Evolutionary conservation across 2,329 filamentous ascomycete species (phyloP).

Genomic region (Dactylellina cionopaga): DNA sequence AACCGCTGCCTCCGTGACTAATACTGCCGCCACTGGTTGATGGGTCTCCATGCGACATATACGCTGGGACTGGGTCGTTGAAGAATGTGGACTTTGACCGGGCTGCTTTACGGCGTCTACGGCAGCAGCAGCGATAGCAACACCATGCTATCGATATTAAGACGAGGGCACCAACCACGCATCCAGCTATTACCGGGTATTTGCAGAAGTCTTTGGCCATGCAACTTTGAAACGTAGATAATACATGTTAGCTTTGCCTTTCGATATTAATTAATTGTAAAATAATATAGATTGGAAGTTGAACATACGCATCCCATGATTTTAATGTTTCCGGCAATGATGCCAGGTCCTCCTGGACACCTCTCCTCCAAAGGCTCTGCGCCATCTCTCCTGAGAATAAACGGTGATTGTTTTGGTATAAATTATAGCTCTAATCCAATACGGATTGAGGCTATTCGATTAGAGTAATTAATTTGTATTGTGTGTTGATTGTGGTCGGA

Average conservation of each 20-base stretch:
- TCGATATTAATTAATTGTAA: not conserved
- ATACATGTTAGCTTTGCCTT: not conserved
- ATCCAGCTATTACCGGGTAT: constrained; percentile 56
- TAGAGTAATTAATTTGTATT: too few species aligned
- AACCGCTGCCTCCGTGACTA: not conserved
- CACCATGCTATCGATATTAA: constrained; percentile 55
- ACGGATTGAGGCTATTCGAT: too few species aligned
- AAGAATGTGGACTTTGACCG: constrained; percentile 49
- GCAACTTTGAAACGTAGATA: constrained; percentile 16
- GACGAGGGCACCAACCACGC: constrained; percentile 55
- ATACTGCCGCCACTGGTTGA: not conserved
- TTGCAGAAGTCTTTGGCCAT: constrained; percentile 53
- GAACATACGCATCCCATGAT: constrained; percentile 49
- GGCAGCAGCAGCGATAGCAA: constrained; percentile 55
- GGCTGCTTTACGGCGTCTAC: constrained; percentile 27
- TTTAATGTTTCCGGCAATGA: constrained; percentile 39
- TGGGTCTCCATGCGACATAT: constrained; percentile 24
- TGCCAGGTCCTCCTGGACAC: constrained; percentile 50
- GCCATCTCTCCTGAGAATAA: too few species aligned
- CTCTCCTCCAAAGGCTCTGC: constrained; percentile 60
- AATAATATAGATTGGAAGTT: not conserved
- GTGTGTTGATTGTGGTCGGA: too few species aligned
- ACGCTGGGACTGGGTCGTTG: constrained; percentile 40
- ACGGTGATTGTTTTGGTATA: too few species aligned
- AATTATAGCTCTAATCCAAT: too few species aligned